Conservation (phyloP, 2,329 filamentous ascomycete species). For the Cordyceps cicadae region DNA sequence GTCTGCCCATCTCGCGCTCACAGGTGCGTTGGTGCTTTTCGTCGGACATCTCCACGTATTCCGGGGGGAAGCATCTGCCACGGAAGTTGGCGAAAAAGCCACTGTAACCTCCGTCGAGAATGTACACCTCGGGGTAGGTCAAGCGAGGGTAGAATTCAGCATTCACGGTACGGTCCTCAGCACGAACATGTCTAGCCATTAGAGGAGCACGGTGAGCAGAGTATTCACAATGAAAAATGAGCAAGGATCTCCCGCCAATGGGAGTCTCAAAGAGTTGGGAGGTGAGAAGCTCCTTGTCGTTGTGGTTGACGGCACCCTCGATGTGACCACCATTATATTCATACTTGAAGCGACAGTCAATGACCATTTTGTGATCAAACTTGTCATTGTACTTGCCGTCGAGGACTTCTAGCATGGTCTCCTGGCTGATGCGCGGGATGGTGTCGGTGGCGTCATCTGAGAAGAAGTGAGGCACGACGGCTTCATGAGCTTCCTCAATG, state of each 20-base stretch:
- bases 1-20: conserved; percentile 86
- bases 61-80: conserved; percentile 79
- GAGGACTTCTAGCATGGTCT: conserved; percentile 77
- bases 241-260: conserved; percentile 62
- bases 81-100: conserved; percentile 78
- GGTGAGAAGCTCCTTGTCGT: conserved; percentile 85
- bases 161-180: conserved; percentile 79
- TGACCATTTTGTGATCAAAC: conserved; percentile 75
- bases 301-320: conserved; percentile 87
- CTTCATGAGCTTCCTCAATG: conserved; percentile 66
- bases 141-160: conserved; percentile 77
- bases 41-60: conserved; percentile 94
- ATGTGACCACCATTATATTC: conserved; percentile 97
- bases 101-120: conserved; percentile 93
- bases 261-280: conserved; percentile 65
- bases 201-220: conserved; percentile 92
- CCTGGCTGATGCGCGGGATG: conserved; percentile 76
- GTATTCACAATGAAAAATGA: conserved; percentile 98
- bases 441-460: conserved; percentile 73
- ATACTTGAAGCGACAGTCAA: conserved; percentile 98
- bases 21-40: conserved; percentile 88
- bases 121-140: conserved; percentile 95
- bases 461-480: conserved; percentile 75
- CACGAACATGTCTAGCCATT: conserved; percentile 90
- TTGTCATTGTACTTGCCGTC: conserved; percentile 71